Evolutionary conservation across 257 asterid genomes (phyloP).

Genomic region (Solanum chiquidenum): DNA sequence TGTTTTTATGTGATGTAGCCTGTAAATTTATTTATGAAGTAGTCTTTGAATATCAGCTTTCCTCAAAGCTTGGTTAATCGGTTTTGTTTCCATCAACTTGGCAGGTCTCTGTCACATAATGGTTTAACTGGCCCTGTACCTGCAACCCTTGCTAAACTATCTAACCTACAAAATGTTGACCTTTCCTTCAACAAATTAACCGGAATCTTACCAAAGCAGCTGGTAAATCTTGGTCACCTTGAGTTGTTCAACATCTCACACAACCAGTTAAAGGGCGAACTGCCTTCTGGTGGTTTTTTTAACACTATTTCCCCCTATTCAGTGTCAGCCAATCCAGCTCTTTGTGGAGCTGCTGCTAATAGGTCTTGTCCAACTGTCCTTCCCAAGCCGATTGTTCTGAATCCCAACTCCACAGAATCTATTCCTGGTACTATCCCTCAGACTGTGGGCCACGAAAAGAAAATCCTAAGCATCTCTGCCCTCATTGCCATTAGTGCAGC

Average conservation of each 20-base stretch:
- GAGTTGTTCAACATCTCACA: slow-evolving; percentile 65
- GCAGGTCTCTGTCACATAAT: slow-evolving; percentile 61
- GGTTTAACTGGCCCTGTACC: slow-evolving; percentile 57
- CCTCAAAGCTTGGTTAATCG: not conserved
- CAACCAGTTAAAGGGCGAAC: slow-evolving; percentile 74
- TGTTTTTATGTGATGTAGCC: not conserved
- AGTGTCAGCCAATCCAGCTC: slow-evolving; percentile 57
- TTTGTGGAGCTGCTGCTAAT: slow-evolving; percentile 69
- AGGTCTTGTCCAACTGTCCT: slow-evolving; percentile 52
- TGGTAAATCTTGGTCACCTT: slow-evolving; percentile 55
- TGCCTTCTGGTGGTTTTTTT: slow-evolving; percentile 71
- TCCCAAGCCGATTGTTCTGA: slow-evolving; percentile 83
- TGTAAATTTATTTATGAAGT: not conserved
- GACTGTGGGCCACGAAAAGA: slow-evolving; percentile 43
- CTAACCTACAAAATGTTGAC: slow-evolving; percentile 45
- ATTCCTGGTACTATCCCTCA: slow-evolving; percentile 35
- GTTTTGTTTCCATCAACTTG: slow-evolving; percentile 4
- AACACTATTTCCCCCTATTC: slow-evolving; percentile 71
- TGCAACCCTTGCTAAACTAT: slow-evolving; percentile 43
- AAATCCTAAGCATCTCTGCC: slow-evolving; percentile 74
- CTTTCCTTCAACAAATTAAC: slow-evolving; percentile 68
- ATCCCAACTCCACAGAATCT: slow-evolving; percentile 62
- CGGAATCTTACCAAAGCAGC: slow-evolving; percentile 64
- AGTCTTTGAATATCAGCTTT: not conserved
- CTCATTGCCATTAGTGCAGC: slow-evolving; percentile 91